Percentiles rank a stretch among this genome's conserved stretches.
Evolutionary conservation across 2,329 filamentous ascomycete genomes (phyloP).

Genomic region (Albifimbria verrucaria): DNA sequence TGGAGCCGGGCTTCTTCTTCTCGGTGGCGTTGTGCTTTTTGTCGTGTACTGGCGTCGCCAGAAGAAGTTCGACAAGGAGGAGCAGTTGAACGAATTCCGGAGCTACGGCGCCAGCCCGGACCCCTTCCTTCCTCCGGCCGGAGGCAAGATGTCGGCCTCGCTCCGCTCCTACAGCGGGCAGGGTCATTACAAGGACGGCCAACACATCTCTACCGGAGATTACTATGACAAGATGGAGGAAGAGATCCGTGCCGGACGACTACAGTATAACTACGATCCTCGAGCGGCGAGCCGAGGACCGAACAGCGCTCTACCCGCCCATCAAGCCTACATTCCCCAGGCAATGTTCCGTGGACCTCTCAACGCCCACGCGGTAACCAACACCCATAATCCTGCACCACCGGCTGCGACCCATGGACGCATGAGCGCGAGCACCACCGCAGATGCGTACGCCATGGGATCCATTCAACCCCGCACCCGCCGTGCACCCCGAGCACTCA

Average conservation of each 20-base stretch:
- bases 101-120: constrained; percentile 13
- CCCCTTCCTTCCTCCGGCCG: constrained; percentile 14
- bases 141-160: constrained; percentile 23
- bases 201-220: constrained; percentile 29
- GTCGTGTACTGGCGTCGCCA: constrained; percentile 45
- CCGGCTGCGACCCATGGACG: constrained; percentile 7
- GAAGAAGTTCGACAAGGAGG: constrained; percentile 25
- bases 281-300: constrained; percentile 16
- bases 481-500: not conserved
- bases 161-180: constrained; percentile 16
- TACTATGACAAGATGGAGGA: constrained; percentile 38
- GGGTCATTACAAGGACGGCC: constrained; percentile 16
- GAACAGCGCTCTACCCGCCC: constrained; percentile 37
- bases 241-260: constrained; percentile 12
- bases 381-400: constrained; percentile 6
- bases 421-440: not conserved
- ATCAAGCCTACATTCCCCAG: constrained; percentile 46
- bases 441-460: constrained; percentile 5
- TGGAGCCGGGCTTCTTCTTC: constrained; percentile 39
- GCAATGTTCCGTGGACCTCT: constrained; percentile 13
- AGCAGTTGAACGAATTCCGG: constrained; percentile 17
- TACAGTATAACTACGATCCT: constrained; percentile 25
- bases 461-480: constrained; percentile 7
- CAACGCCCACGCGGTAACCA: not conserved
- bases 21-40: constrained; percentile 41